Percentiles rank a stretch among this genome's conserved stretches.
phyloP scores from a whole-genome alignment of 805 yeast species.

The Metschnikowia arizonensis region DNA sequence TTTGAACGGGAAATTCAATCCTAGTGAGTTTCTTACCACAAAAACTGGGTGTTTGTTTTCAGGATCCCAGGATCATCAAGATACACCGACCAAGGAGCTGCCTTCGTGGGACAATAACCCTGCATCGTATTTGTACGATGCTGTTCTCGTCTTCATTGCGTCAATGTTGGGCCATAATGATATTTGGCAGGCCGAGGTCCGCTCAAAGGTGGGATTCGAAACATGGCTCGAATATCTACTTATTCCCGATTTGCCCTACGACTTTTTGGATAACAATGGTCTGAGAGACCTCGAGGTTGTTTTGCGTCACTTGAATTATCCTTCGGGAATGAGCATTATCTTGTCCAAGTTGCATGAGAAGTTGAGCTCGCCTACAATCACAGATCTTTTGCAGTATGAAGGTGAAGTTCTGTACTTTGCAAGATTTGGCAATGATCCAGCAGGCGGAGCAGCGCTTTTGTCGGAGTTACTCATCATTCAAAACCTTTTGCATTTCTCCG shows the following conservation, averaged over 20 bases:
- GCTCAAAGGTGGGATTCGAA: background rate
- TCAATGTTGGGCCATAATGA: conserved; percentile 1
- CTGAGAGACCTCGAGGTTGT: conserved; percentile 1
- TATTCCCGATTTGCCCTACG: conserved; percentile 3
- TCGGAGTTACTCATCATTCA: conserved; percentile 36
- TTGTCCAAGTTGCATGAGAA: background rate
- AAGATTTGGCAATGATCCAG: conserved; percentile 25
- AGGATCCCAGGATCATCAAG: conserved; percentile 15
- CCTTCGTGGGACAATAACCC: background rate
- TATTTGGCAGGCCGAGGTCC: background rate
- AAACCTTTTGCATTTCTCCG: conserved; percentile 29
- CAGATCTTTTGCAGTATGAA: conserved; percentile 27
- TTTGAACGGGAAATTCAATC: conserved; percentile 31
- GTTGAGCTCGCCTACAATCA: conserved; percentile 27
- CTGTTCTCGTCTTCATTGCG: background rate
- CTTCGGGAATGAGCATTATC: background rate
- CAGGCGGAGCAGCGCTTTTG: conserved; percentile 30
- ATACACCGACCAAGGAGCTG: background rate
- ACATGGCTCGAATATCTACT: conserved; percentile 1
- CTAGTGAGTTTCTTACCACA: conserved; percentile 44
- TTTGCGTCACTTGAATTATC: background rate
- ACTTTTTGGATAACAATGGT: conserved; percentile 3
- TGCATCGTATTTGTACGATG: conserved; percentile 1
- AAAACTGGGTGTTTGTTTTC: conserved; percentile 37
- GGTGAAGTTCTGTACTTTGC: conserved; percentile 34